These are phyloP conservation scores for Colletotrichum nymphaeae DNA, from an alignment of 2,329 filamentous ascomycete species.

Conservation along the genomic window DNA sequence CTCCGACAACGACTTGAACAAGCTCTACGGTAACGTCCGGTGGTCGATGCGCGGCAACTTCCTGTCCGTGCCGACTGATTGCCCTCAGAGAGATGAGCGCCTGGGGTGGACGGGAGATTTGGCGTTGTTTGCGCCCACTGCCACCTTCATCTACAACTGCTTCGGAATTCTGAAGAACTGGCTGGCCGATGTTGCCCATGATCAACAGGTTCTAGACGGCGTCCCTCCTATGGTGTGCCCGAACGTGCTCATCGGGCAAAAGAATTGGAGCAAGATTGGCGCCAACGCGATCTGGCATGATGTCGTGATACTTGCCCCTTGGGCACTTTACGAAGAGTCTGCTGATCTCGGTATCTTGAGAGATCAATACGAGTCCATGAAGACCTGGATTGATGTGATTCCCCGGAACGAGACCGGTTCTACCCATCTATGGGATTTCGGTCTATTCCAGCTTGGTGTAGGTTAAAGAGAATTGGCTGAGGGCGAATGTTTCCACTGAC, in stretches of 20 bases:
- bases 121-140: slow-evolving; percentile 24
- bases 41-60: slow-evolving; percentile 34
- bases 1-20: slow-evolving; percentile 19
- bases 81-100: slow-evolving; percentile 30
- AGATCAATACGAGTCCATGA: slow-evolving; percentile 23
- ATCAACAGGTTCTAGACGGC: slow-evolving; percentile 47
- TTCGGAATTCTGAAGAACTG: slow-evolving; percentile 24
- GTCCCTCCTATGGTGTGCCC: slow-evolving; percentile 46
- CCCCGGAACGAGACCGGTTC: slow-evolving; percentile 12
- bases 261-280: slow-evolving; percentile 29
- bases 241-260: slow-evolving; percentile 37
- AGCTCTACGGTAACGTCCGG: slow-evolving; percentile 17
- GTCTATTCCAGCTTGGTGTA: slow-evolving; percentile 19
- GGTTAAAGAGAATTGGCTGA: background rate
- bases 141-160: slow-evolving; percentile 18
- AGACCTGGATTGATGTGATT: background rate
- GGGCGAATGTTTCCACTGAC: background rate
- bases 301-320: slow-evolving; percentile 20
- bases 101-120: slow-evolving; percentile 31
- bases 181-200: slow-evolving; percentile 33
- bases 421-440: slow-evolving; percentile 18
- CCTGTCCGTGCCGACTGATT: slow-evolving; percentile 32
- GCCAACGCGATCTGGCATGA: slow-evolving; percentile 36
- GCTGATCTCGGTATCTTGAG: background rate
- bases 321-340: slow-evolving; percentile 23